Percentiles rank a stretch among this genome's conserved stretches.
Evolutionary conservation across 1,139 yeast species (phyloP).

Genomic region (Diutina ranongensis): DNA sequence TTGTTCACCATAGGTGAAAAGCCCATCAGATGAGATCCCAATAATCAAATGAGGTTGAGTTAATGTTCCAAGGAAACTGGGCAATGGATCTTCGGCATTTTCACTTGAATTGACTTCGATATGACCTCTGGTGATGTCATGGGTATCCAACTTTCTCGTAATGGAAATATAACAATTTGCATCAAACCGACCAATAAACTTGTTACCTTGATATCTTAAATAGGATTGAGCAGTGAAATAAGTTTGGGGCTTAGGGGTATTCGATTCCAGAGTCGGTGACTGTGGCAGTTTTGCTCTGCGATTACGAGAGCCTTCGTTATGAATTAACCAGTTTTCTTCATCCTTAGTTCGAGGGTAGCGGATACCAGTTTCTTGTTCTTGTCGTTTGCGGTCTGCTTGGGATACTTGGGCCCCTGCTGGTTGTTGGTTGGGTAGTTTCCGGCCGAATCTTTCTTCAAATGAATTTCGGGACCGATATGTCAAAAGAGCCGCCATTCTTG

Average conservation of each 20-base stretch:
- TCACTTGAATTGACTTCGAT: constrained; percentile 20
- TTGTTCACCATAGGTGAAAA: constrained; percentile 88
- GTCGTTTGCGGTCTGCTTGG: constrained; percentile 11
- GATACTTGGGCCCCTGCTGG: not conserved
- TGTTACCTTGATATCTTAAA: constrained; percentile 84
- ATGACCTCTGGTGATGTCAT: constrained; percentile 80
- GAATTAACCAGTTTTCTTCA: constrained; percentile 35
- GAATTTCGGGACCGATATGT: constrained; percentile 90
- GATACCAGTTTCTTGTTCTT: constrained; percentile 14
- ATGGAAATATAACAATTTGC: constrained; percentile 94
- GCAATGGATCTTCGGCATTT: constrained; percentile 27
- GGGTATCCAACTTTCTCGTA: constrained; percentile 88
- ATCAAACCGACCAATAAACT: constrained; percentile 81
- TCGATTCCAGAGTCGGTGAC: not conserved
- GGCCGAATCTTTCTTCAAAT: constrained; percentile 82
- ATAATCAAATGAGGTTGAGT: constrained; percentile 62
- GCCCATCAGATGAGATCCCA: constrained; percentile 86
- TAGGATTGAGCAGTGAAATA: constrained; percentile 93
- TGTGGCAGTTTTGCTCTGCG: constrained; percentile 2
- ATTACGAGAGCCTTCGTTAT: constrained; percentile 26
- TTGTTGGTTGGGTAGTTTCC: constrained; percentile 42
- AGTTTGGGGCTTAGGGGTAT: constrained; percentile 57
- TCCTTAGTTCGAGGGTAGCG: constrained; percentile 29
- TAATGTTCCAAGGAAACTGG: constrained; percentile 37
- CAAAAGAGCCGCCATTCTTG: constrained; percentile 90